These are phyloP conservation scores for Arthrobotrys megalospora DNA, from an alignment of 2,329 filamentous ascomycete genomes.

Conservation along the genomic window DNA sequence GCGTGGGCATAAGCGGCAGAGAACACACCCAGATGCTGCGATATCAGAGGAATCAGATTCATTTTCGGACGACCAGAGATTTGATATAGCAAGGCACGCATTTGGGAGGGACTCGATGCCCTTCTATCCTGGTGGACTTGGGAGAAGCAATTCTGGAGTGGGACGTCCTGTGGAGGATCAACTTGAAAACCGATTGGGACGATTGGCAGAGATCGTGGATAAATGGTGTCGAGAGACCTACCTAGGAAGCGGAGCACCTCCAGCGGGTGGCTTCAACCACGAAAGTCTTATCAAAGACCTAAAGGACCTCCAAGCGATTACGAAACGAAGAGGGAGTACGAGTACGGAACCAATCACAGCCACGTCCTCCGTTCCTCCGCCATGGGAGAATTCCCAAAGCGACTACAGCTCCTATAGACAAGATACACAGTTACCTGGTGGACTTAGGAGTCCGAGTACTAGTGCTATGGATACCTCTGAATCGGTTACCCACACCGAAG, in stretches of 20 bases:
- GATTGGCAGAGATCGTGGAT: constrained; percentile 64
- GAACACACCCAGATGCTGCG: constrained; percentile 55
- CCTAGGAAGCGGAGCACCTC: constrained; percentile 38
- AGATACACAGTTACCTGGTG: constrained; percentile 52
- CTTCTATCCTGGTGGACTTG: constrained; percentile 42
- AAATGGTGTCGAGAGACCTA: constrained; percentile 64
- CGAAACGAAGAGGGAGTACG: constrained; percentile 45
- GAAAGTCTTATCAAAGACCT: constrained; percentile 56
- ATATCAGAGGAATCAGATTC: constrained; percentile 61
- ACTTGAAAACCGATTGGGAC: constrained; percentile 63
- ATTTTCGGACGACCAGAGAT: constrained; percentile 60
- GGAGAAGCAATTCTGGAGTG: constrained; percentile 27
- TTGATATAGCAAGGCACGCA: constrained; percentile 48
- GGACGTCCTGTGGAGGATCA: constrained; percentile 49
- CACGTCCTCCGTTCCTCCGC: constrained; percentile 29
- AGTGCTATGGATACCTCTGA: constrained; percentile 60
- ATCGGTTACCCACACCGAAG: constrained; percentile 50
- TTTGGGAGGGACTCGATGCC: constrained; percentile 55
- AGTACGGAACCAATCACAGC: constrained; percentile 49
- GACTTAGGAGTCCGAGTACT: constrained; percentile 50
- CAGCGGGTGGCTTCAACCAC: constrained; percentile 37
- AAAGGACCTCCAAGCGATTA: constrained; percentile 56
- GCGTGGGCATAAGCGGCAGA: constrained; percentile 59
- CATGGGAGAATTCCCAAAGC: constrained; percentile 49
- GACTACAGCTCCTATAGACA: constrained; percentile 42